Evolutionary conservation across 2,329 filamentous ascomycete genomes (phyloP), one percentile per base, ranked within the genome.

Genomic region (Harringtonia lauricola): DNA sequence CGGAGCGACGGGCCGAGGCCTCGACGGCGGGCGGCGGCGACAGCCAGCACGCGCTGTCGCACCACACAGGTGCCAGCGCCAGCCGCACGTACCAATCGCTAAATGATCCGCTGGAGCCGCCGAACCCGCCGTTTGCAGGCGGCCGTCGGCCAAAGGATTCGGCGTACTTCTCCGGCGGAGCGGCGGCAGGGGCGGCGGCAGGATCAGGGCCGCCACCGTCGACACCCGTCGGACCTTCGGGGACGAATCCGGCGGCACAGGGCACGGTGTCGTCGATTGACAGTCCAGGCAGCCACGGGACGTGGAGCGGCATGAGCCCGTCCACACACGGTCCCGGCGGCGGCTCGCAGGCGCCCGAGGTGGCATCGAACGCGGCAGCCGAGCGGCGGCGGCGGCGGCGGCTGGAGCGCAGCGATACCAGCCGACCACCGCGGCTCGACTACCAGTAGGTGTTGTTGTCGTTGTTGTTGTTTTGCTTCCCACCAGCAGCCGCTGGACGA

Each of bases 321-420:
- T 65, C 67, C 12, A 64, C 67, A 1, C 64, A 62, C 41, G 9
- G 55, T 58, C 13, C 58, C 53, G 18, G 63, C 62, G 31, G 21
- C 12, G 19, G 21, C 1, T 12, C 44, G n/a, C 43, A 43, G 17
- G 18, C 45, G 5, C 47, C 49, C 7, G 45, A 51, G 3, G 31
- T 42, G 30, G 10, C 42, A 21, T 48, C 47, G 10, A 59, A 54
- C 10, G 64, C 65, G 22, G 61, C 61, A 35, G 65, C 67, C 24
- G 73, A 72, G 6, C 70, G 79, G 45, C 70, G 77, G 49, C 57
- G 73, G 50, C 63, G 76, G 55, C 67, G 77, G 52, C 65, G 77
- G 50, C 56, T 70, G 47, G 77, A 81, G 58, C 65, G 77, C 51
- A 59, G 63, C 59, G 60, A 66, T 52, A 51, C 65, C 52, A 58